These are phyloP conservation scores for Sinapis alba DNA, from an alignment of 441 rosid species.

Conservation along the genomic window DNA sequence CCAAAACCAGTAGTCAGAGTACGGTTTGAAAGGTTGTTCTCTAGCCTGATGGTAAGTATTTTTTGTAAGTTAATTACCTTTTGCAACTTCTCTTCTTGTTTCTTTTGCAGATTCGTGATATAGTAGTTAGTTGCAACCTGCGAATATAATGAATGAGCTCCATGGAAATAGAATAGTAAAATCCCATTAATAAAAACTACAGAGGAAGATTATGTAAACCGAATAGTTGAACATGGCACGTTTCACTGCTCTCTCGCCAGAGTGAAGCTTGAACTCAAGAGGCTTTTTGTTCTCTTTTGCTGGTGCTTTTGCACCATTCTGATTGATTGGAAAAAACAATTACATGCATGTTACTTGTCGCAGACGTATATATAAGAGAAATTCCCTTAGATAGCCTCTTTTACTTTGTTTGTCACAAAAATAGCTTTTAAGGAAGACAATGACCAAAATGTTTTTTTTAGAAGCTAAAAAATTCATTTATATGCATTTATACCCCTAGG, in stretches of 20 bases:
- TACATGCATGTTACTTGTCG: neutral
- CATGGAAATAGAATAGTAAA: neutral
- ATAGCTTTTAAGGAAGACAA: too few species aligned
- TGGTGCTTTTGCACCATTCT: slow-evolving; percentile 44
- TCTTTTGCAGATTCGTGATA: slow-evolving; percentile 55
- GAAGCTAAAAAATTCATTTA: too few species aligned
- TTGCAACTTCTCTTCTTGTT: slow-evolving; percentile 61
- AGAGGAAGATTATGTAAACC: slow-evolving; percentile 36
- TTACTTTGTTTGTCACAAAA: too few species aligned
- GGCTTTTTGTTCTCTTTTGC: slow-evolving; percentile 73
- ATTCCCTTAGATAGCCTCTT: too few species aligned
- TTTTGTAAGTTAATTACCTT: slow-evolving; percentile 46
- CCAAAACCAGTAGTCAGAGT: neutral
- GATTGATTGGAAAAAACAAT: neutral
- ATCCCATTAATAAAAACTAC: neutral
- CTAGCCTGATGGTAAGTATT: neutral
- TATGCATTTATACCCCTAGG: too few species aligned
- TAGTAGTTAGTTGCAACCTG: slow-evolving; percentile 83
- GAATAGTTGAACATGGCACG: slow-evolving; percentile 88
- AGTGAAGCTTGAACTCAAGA: slow-evolving; percentile 71
- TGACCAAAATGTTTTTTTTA: too few species aligned
- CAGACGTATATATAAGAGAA: neutral
- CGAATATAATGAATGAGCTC: slow-evolving; percentile 17
- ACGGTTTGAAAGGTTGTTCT: neutral
- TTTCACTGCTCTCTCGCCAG: slow-evolving; percentile 74